These are phyloP conservation scores for Incumbomyces delicatus DNA, from an alignment of 2,329 filamentous ascomycete species.

Conservation along the genomic window DNA sequence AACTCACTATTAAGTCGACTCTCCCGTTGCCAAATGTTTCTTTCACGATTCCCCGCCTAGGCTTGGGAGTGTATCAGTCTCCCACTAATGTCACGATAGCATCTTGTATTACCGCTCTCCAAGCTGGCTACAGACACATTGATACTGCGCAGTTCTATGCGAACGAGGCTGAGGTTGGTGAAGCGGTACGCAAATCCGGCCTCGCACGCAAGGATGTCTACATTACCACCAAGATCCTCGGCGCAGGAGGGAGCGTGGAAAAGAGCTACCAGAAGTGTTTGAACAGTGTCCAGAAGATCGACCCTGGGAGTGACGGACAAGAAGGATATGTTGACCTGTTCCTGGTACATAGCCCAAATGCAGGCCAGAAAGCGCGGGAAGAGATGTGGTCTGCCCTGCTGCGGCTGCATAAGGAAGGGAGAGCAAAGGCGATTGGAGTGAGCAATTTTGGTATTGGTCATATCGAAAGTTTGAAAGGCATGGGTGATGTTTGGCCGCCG, in stretches of 20 bases:
- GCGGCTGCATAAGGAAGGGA: slow-evolving; percentile 49
- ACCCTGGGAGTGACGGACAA: slow-evolving; percentile 28
- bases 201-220: slow-evolving; percentile 53
- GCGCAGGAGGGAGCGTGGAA: slow-evolving; percentile 43
- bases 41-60: slow-evolving; percentile 53
- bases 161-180: slow-evolving; percentile 59
- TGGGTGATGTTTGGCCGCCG: slow-evolving; percentile 59
- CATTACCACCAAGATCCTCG: slow-evolving; percentile 61
- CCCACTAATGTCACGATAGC: slow-evolving; percentile 44
- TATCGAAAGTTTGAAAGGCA: slow-evolving; percentile 57
- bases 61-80: slow-evolving; percentile 62
- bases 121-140: slow-evolving; percentile 47
- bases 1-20: slow-evolving; percentile 38
- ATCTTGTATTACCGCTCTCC: slow-evolving; percentile 49
- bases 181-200: slow-evolving; percentile 49
- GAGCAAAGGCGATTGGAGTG: slow-evolving; percentile 57
- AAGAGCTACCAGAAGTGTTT: slow-evolving; percentile 50
- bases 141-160: slow-evolving; percentile 58
- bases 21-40: slow-evolving; percentile 42
- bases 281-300: slow-evolving; percentile 55
- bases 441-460: slow-evolving; percentile 62
- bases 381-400: slow-evolving; percentile 59
- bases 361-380: slow-evolving; percentile 46
- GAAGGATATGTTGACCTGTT: slow-evolving; percentile 62
- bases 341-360: slow-evolving; percentile 56